Percentiles rank a stretch among this genome's conserved stretches.
phyloP scores from a whole-genome alignment of 805 yeast genomes.

The Hanseniaspora taiwanica region DNA sequence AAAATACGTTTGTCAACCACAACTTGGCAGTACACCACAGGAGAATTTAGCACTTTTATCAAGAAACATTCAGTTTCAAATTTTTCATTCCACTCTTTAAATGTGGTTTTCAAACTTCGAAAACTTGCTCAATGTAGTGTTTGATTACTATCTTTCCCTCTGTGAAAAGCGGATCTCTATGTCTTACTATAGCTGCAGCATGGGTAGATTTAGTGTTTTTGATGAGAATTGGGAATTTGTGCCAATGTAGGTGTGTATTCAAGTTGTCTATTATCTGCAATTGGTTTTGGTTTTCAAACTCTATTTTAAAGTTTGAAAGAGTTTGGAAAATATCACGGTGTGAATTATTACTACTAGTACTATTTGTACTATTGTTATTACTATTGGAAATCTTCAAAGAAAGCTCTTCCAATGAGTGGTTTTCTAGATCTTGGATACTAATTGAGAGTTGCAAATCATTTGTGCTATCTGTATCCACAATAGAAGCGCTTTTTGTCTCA shows the following conservation, averaged over 20 bases:
- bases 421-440: neutral
- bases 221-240: conserved; percentile 58
- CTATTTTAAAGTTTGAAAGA: too few relatives aligned
- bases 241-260: conserved; percentile 46
- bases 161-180: conserved; percentile 36
- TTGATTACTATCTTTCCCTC: conserved; percentile 59
- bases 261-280: conserved; percentile 39
- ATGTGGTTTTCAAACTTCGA: conserved; percentile 15
- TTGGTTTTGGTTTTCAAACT: conserved; percentile 23
- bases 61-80: too few relatives aligned
- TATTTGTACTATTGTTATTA: too few relatives aligned
- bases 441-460: neutral
- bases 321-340: too few relatives aligned
- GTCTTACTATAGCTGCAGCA: conserved; percentile 70
- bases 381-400: too few relatives aligned
- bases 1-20: too few relatives aligned
- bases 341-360: too few relatives aligned
- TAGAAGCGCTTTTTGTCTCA: conserved; percentile 10
- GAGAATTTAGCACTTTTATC: too few relatives aligned
- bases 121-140: conserved; percentile 45
- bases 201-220: conserved; percentile 56
- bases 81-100: too few relatives aligned
- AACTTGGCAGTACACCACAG: too few relatives aligned
- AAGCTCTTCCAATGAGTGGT: neutral
- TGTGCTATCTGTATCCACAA: neutral